Evolutionary conservation across 1,139 yeast species (phyloP).

Genomic region (Diutina mesorugosa): DNA sequence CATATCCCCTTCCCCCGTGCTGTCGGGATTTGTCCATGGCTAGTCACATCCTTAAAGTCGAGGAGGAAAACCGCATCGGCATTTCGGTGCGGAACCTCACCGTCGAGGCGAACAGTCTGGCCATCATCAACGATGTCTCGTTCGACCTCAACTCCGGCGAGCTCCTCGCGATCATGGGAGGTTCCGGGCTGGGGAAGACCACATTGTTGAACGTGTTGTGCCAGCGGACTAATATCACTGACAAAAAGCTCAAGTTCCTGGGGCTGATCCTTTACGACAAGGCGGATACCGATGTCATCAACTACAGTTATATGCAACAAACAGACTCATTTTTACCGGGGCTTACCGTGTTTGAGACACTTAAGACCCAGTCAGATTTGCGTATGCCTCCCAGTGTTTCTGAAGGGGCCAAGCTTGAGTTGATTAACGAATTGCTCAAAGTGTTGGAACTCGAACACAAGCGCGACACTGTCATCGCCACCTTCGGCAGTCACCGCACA

Average conservation of each 20-base stretch:
- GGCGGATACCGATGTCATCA: slow-evolving; percentile 12
- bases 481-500: slow-evolving; percentile 38
- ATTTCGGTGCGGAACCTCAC: slow-evolving; percentile 18
- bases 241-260: slow-evolving; percentile 19
- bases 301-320: slow-evolving; percentile 64
- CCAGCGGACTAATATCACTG: slow-evolving; percentile 32
- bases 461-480: slow-evolving; percentile 42
- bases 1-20: neutral
- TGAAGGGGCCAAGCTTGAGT: slow-evolving; percentile 22
- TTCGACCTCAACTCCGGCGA: slow-evolving; percentile 41
- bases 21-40: neutral
- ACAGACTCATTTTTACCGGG: slow-evolving; percentile 65
- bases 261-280: slow-evolving; percentile 36
- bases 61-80: slow-evolving; percentile 11
- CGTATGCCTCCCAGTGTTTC: slow-evolving; percentile 35
- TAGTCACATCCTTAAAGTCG: neutral
- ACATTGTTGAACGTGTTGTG: slow-evolving; percentile 67
- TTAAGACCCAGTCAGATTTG: slow-evolving; percentile 58
- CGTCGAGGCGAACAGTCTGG: slow-evolving; percentile 13
- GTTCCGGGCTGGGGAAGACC: slow-evolving; percentile 86
- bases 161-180: slow-evolving; percentile 89
- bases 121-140: slow-evolving; percentile 31
- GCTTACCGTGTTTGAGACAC: slow-evolving; percentile 58
- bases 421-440: slow-evolving; percentile 47
- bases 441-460: slow-evolving; percentile 54